A percentile compares a stretch with the other conserved stretches of the same genome.
These are phyloP conservation scores for Salix caprea DNA, from an alignment of 345 rosid genomes.

Conservation along the genomic window DNA sequence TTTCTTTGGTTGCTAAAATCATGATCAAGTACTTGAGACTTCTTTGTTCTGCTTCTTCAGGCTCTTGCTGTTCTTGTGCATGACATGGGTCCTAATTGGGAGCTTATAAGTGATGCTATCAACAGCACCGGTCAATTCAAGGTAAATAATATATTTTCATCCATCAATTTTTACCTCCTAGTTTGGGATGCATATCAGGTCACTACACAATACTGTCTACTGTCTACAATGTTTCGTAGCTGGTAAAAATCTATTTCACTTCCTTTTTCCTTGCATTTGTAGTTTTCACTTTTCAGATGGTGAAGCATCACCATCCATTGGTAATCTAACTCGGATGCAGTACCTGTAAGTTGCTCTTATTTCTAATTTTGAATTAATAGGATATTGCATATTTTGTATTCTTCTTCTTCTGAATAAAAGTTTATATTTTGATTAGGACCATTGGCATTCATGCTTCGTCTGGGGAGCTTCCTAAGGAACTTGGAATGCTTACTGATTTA, in stretches of 20 bases:
- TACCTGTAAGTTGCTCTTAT: slow-evolving; percentile 42
- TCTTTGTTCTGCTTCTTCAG: slow-evolving; percentile 34
- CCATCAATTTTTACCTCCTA: background rate
- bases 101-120: slow-evolving; percentile 95
- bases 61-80: slow-evolving; percentile 98
- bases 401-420: background rate
- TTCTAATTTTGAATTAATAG: background rate
- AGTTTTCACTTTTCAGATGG: too few species aligned
- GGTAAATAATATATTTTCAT: slow-evolving; percentile 37
- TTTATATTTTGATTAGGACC: slow-evolving; percentile 28
- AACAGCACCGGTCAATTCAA: slow-evolving; percentile 84
- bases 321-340: slow-evolving; percentile 50
- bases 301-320: slow-evolving; percentile 46
- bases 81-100: slow-evolving; percentile 99
- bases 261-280: background rate
- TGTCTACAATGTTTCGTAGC: background rate
- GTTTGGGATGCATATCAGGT: slow-evolving; percentile 7
- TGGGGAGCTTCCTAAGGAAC: slow-evolving; percentile 65
- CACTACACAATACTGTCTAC: background rate
- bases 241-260: background rate
- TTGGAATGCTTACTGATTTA: slow-evolving; percentile 56
- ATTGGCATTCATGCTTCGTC: slow-evolving; percentile 51
- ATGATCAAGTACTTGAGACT: slow-evolving; percentile 20
- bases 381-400: background rate
- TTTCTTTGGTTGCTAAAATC: slow-evolving; percentile 16